Evolutionary conservation across 208 protist species (phyloP).

Genomic region (Leptomonas pyrrhocoris): DNA sequence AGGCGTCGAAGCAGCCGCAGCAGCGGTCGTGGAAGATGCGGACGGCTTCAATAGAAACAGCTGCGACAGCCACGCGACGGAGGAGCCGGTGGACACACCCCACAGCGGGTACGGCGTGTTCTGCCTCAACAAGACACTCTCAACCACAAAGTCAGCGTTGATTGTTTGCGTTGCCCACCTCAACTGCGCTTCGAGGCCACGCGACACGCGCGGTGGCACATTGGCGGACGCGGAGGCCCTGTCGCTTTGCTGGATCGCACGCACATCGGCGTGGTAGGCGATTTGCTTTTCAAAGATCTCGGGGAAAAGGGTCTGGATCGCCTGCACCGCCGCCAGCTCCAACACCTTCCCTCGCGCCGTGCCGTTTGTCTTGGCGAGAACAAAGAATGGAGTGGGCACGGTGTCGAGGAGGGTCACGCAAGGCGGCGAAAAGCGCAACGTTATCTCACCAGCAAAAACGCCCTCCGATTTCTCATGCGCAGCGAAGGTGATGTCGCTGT

Average conservation of each 20-base stretch:
- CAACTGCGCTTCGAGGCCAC: conserved; percentile 49
- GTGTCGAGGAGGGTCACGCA: background rate
- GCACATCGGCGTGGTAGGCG: conserved; percentile 56
- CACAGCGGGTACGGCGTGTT: conserved; percentile 43
- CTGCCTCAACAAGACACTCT: conserved; percentile 28
- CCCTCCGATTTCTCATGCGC: background rate
- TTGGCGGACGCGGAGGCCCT: conserved; percentile 32
- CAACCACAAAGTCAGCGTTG: conserved; percentile 35
- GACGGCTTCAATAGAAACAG: conserved; percentile 10
- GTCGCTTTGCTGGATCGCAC: conserved; percentile 37
- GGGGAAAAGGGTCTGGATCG: conserved; percentile 62
- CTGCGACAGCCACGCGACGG: conserved; percentile 27
- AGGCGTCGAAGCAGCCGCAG: background rate
- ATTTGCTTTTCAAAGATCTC: conserved; percentile 68
- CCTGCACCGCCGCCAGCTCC: conserved; percentile 45
- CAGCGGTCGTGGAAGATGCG: background rate
- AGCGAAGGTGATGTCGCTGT: conserved; percentile 41
- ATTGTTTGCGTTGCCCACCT: conserved; percentile 50
- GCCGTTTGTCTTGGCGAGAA: conserved; percentile 36
- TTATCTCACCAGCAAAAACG: conserved; percentile 22
- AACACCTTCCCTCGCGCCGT: conserved; percentile 37
- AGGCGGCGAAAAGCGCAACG: conserved; percentile 8
- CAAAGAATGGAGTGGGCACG: conserved; percentile 2
- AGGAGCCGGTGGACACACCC: conserved; percentile 28
- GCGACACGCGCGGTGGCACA: conserved; percentile 42